Percentiles rank a stretch among this genome's conserved stretches.
Evolutionary conservation across 2,329 filamentous ascomycete species (phyloP).

Genomic region (Botrytis galanthina): DNA sequence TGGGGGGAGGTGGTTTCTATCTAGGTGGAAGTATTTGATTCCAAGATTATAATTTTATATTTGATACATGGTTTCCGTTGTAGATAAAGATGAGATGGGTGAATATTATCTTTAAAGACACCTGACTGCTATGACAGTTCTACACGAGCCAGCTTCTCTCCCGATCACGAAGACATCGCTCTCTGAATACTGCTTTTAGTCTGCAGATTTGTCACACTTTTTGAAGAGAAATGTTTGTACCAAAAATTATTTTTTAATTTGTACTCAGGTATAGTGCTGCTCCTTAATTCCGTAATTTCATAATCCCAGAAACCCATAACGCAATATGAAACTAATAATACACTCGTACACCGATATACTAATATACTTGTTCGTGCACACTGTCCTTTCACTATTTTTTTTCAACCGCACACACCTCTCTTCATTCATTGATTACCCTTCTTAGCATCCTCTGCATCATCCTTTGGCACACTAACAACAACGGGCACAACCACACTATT

Average conservation of each 20-base stretch:
- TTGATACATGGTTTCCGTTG: not conserved
- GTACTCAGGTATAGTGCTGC: not conserved
- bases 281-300: not conserved
- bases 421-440: slow-evolving; percentile 23
- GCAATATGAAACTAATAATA: not conserved
- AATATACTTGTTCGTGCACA: not conserved
- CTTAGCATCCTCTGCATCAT: slow-evolving; percentile 50
- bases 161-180: accelerated
- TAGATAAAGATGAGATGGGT: not conserved
- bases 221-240: not conserved
- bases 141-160: not conserved
- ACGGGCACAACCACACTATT: slow-evolving; percentile 52
- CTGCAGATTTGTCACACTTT: not conserved
- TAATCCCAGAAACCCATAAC: not conserved
- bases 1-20: not conserved
- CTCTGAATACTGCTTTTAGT: not conserved
- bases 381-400: not conserved
- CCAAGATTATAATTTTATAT: not conserved
- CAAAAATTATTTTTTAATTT: not conserved
- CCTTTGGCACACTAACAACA: slow-evolving; percentile 52
- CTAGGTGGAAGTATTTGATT: not conserved
- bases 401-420: too few relatives aligned
- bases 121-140: not conserved
- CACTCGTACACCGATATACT: not conserved
- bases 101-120: not conserved